Conservation (phyloP, 2,329 filamentous ascomycete species). For the Pseudogymnoascus sp. region DNA sequence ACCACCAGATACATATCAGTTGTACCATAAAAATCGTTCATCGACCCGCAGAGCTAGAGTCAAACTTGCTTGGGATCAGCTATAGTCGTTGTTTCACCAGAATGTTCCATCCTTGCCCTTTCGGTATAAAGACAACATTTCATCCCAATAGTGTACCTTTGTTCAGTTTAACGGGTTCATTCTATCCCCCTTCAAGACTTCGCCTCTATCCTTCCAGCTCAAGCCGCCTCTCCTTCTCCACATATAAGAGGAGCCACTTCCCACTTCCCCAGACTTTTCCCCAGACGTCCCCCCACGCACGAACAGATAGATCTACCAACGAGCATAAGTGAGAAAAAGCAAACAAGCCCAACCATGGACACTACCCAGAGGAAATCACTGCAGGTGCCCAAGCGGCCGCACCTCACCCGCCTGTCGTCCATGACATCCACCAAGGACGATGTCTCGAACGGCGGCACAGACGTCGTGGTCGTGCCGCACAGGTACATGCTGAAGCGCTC, state of each 20-base stretch:
- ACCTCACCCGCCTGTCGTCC: conserved; percentile 27
- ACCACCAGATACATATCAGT: not conserved
- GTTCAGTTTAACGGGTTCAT: not conserved
- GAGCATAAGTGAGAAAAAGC: conserved; percentile 1
- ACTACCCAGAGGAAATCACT: not conserved
- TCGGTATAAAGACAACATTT: conserved; percentile 2
- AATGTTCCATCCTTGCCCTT: not conserved
- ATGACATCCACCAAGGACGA: conserved; percentile 30
- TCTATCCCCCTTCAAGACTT: conserved; percentile 4
- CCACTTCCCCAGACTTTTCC: conserved; percentile 6
- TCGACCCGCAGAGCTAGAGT: not conserved
- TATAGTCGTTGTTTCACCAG: not conserved
- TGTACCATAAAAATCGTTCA: not conserved
- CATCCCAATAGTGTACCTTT: not conserved
- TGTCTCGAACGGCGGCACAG: conserved; percentile 24
- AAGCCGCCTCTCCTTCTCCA: not conserved
- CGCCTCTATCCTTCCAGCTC: not conserved
- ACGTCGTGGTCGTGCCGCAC: conserved; percentile 28
- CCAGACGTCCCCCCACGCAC: not conserved
- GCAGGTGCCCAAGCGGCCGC: not conserved
- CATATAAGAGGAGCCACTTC: conserved; percentile 1
- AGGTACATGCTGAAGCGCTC: conserved; percentile 24
- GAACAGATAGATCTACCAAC: conserved; percentile 1
- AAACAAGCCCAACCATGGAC: not conserved
- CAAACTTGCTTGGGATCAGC: not conserved